Evolutionary conservation across 768 basidiomycete species (phyloP), one percentile per base, ranked within the genome.

Genomic region (Wakefieldia striispora): DNA sequence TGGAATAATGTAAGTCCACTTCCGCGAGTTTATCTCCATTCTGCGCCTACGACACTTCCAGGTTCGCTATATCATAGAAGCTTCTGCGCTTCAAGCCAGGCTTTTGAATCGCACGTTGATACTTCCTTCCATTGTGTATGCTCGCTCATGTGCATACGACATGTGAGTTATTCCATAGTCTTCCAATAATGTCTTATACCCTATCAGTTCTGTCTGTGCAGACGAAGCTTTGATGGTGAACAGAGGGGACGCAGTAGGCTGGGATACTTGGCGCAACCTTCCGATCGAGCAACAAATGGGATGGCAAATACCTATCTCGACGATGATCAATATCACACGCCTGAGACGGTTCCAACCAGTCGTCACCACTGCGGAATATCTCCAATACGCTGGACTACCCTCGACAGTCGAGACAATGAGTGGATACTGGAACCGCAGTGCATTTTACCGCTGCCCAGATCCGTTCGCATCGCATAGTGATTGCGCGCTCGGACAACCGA

Each of bases 1-100:
- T 76, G 75, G 72, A 76, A 76, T 45, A 76, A 76, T 37, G 72
- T 64, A 44, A 31, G 69, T 57, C 10, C 12, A n/a, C 13, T 31
- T 20, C 8, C 35, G 19, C 45, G 14, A 4, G 29, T 29, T 29
- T 14, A 10, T 35, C 26, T 42, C n/a, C 14, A n/a, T 19, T 40
- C 36, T 26, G 9, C 23, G 35, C 45, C 58, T n/a, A 56, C 7
- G 1, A 12, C 2, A 13, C 13, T 51, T 27, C 14, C 33, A 74
- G 75, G 63, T 76, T 57, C 67, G 74, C 33, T 75, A 77, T 47
- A 76, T 76, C 54, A 66, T 76, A 50, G 75, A 76, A 48, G 70
- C 72, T 11, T 59, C 72, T 8, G 53, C 64, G 13, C 54, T 73
- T 5, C 74, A 76, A 51, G 72, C 74, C 16, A 54, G 59, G 23